Evolutionary conservation across 1,284 basidiomycete genomes (phyloP).

Genomic region (Xerocomus nothofagi): DNA sequence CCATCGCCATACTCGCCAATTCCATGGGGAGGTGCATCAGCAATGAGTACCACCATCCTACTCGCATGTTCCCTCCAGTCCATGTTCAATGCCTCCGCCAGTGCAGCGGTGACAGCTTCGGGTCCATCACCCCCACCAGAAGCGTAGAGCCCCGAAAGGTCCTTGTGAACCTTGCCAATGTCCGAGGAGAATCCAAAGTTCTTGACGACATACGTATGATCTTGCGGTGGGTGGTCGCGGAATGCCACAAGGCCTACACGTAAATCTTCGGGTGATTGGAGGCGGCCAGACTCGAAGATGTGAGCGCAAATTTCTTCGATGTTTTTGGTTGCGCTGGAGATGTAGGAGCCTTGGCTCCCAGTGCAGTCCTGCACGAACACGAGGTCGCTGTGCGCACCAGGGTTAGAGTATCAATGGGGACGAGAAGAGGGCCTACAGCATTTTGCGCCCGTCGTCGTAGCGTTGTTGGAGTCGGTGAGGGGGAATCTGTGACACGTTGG

Average conservation of each 20-base stretch:
- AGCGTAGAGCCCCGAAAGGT: slow-evolving; percentile 85
- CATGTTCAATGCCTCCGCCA: slow-evolving; percentile 85
- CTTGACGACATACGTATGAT: slow-evolving; percentile 90
- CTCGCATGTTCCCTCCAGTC: slow-evolving; percentile 90
- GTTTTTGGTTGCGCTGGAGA: slow-evolving; percentile 92
- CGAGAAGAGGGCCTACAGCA: slow-evolving; percentile 52
- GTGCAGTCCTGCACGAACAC: slow-evolving; percentile 92
- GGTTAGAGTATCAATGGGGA: slow-evolving; percentile 8
- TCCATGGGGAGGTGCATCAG: slow-evolving; percentile 97
- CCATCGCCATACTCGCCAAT: slow-evolving; percentile 93
- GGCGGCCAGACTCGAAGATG: slow-evolving; percentile 93
- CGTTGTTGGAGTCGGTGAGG: slow-evolving; percentile 38
- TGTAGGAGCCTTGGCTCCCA: slow-evolving; percentile 83
- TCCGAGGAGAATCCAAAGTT: slow-evolving; percentile 95
- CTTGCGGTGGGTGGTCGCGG: slow-evolving; percentile 94
- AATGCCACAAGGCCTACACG: slow-evolving; percentile 90
- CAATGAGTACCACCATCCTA: slow-evolving; percentile 94
- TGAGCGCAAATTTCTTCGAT: slow-evolving; percentile 96
- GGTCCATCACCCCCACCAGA: slow-evolving; percentile 97
- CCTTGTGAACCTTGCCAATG: slow-evolving; percentile 83
- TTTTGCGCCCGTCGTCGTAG: slow-evolving; percentile 55
- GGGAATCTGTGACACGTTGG: slow-evolving; percentile 39
- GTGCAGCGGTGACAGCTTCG: slow-evolving; percentile 94
- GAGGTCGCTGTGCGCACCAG: slow-evolving; percentile 61
- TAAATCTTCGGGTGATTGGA: slow-evolving; percentile 84